phyloP scores from a whole-genome alignment of 805 yeast genomes.

The Candida ortonii region DNA sequence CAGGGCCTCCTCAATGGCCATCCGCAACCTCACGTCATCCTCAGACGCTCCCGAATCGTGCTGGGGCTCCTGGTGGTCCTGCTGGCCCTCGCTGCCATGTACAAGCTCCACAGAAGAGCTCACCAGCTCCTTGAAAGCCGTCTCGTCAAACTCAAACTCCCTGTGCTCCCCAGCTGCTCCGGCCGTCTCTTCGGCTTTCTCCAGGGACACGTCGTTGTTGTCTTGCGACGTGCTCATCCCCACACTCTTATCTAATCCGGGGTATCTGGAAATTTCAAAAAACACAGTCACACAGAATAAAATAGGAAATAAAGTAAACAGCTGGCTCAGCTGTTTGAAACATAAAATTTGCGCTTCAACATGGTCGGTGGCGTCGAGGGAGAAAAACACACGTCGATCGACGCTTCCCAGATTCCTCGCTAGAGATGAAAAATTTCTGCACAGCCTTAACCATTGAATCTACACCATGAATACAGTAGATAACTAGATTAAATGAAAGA shows the following conservation, averaged over 20 bases:
- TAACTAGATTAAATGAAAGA: not conserved
- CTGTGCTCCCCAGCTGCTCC: conserved; percentile 10
- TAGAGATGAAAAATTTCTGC: too few species aligned
- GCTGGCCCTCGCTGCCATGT: conserved; percentile 1
- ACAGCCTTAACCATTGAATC: too few species aligned
- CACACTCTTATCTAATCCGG: conserved; percentile 21
- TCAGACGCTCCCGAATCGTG: conserved; percentile 1
- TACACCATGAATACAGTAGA: not conserved
- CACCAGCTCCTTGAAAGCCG: conserved; percentile 12
- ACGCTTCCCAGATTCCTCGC: too few species aligned
- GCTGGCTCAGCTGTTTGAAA: too few species aligned
- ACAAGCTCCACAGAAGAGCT: conserved; percentile 9
- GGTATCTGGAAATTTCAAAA: conserved; percentile 17
- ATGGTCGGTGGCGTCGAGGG: too few species aligned
- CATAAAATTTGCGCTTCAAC: too few species aligned
- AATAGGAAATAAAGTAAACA: conserved; percentile 17
- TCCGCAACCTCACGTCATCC: conserved; percentile 6
- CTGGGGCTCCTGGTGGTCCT: not conserved
- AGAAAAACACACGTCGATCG: too few species aligned
- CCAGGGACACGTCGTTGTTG: not conserved
- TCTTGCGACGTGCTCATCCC: conserved; percentile 7
- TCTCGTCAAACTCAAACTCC: conserved; percentile 16
- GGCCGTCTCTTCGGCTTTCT: conserved; percentile 1
- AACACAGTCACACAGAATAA: conserved; percentile 23
- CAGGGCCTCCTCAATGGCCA: conserved; percentile 18